phyloP scores from a whole-genome alignment of 331 rosid genomes.

The Ulmus americana region DNA sequence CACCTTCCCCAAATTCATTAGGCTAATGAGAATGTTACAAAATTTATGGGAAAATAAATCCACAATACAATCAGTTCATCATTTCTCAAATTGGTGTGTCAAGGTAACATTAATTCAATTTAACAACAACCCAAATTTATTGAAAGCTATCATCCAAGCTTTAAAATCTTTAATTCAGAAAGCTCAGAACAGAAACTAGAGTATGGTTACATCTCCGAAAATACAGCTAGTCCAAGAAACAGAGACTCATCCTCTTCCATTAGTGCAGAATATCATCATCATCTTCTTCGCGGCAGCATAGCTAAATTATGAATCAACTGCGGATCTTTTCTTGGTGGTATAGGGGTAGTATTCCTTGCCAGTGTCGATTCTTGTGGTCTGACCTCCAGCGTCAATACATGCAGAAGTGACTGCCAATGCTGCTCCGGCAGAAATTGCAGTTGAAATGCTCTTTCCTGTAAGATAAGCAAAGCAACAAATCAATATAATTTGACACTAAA shows the following conservation, averaged over 20 bases:
- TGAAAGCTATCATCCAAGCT: slow-evolving; percentile 28
- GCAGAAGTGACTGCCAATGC: slow-evolving; percentile 83
- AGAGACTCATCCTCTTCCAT: slow-evolving; percentile 36
- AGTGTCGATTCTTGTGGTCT: slow-evolving; percentile 59
- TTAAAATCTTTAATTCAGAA: slow-evolving; percentile 31
- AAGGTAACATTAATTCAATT: background rate
- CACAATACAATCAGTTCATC: background rate
- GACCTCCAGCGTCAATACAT: slow-evolving; percentile 64
- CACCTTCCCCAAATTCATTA: too few relatives aligned
- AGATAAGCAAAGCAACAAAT: slow-evolving; percentile 22
- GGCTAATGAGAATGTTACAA: background rate
- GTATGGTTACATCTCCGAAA: slow-evolving; percentile 40
- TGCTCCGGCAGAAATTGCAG: slow-evolving; percentile 84
- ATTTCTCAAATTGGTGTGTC: too few relatives aligned
- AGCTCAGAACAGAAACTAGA: slow-evolving; percentile 15
- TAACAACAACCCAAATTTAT: slow-evolving; percentile 30
- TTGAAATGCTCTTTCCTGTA: slow-evolving; percentile 72
- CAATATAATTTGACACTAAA: background rate
- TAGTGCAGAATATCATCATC: slow-evolving; percentile 22
- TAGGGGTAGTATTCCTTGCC: slow-evolving; percentile 89
- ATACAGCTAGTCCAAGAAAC: slow-evolving; percentile 32
- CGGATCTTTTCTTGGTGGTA: slow-evolving; percentile 78
- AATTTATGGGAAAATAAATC: background rate
- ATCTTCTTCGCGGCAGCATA: slow-evolving; percentile 16
- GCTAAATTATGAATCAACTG: slow-evolving; percentile 29